Conservation (phyloP, 768 basidiomycete genomes). For the Podaxis sp. region DNA sequence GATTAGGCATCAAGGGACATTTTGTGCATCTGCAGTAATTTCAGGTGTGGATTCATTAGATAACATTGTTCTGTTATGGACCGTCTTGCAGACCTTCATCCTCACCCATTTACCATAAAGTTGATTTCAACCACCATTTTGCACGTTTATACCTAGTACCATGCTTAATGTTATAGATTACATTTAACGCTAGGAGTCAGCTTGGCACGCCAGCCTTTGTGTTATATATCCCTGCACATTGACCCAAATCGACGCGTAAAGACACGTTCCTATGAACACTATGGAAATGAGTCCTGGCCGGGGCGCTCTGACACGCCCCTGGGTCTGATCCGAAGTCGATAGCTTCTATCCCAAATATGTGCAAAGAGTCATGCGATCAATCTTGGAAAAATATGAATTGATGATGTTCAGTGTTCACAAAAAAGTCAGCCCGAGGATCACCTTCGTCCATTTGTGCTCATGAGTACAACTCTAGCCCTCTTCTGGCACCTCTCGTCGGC, state of each 20-base stretch:
- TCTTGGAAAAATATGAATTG: slow-evolving; percentile 8
- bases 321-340: background rate
- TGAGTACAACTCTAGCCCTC: slow-evolving; percentile 87
- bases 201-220: background rate
- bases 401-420: slow-evolving; percentile 9
- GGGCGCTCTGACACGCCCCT: background rate
- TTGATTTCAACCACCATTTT: background rate
- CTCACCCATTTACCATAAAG: background rate
- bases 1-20: slow-evolving; percentile 66
- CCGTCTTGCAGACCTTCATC: background rate
- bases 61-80: background rate
- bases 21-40: slow-evolving; percentile 63
- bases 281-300: background rate
- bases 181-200: background rate
- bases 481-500: slow-evolving; percentile 93
- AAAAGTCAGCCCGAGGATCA: slow-evolving; percentile 15
- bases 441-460: slow-evolving; percentile 23
- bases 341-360: background rate
- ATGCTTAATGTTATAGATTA: slow-evolving; percentile 1
- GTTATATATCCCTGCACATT: background rate
- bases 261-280: background rate
- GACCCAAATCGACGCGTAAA: slow-evolving; percentile 2
- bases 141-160: slow-evolving; percentile 3
- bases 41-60: background rate
- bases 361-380: slow-evolving; percentile 13